These are phyloP conservation scores for Saccharomycopsis schoenii DNA, from an alignment of 805 yeast species.

Conservation along the genomic window DNA sequence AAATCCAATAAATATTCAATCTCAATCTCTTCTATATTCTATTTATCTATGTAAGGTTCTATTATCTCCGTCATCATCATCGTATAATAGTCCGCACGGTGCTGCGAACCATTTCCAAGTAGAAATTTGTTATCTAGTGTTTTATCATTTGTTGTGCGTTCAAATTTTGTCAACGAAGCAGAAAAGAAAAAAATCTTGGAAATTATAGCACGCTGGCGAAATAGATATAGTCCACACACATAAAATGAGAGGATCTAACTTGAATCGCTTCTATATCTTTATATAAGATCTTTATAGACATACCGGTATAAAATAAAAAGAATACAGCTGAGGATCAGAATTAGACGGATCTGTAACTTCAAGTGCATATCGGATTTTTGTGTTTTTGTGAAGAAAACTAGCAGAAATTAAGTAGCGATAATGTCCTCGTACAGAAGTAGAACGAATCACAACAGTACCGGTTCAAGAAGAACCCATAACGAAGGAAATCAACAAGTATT, in stretches of 20 bases:
- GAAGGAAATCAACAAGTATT: slow-evolving; percentile 46
- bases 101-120: not conserved
- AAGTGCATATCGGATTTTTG: too few relatives aligned
- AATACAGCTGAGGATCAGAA: not conserved
- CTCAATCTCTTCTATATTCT: not conserved
- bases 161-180: not conserved
- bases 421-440: not conserved
- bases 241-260: too few relatives aligned
- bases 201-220: not conserved
- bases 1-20: not conserved
- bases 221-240: not conserved
- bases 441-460: not conserved
- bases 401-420: not conserved
- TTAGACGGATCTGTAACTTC: too few relatives aligned
- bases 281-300: not conserved
- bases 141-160: not conserved
- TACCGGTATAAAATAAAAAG: too few relatives aligned
- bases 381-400: not conserved
- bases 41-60: not conserved
- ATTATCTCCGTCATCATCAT: not conserved
- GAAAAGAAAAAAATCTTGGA: not conserved
- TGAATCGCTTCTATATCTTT: too few relatives aligned
- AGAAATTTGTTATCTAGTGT: not conserved
- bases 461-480: slow-evolving; percentile 6
- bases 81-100: not conserved